Conservation (phyloP, 345 rosid species). For the Nephelium lappaceum region DNA sequence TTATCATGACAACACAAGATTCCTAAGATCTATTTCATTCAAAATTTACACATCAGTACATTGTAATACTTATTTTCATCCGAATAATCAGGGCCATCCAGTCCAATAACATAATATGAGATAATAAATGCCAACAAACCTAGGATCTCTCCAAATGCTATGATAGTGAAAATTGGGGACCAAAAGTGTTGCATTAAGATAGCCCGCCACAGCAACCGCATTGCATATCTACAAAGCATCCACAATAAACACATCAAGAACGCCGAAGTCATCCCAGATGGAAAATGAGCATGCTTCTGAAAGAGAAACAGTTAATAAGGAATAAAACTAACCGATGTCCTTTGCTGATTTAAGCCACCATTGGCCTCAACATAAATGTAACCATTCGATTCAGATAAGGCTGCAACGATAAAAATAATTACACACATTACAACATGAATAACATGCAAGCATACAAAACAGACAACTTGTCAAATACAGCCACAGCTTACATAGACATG, state of each 20-base stretch:
- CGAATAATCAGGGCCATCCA: background rate
- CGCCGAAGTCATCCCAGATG: conserved; percentile 28
- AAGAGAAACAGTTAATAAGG: conserved; percentile 16
- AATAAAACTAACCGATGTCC: conserved; percentile 88
- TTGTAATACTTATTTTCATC: background rate
- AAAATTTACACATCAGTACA: background rate
- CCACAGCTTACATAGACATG: background rate
- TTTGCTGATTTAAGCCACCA: conserved; percentile 98
- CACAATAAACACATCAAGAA: conserved; percentile 22
- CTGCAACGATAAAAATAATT: conserved; percentile 42
- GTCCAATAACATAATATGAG: background rate
- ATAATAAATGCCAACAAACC: conserved; percentile 48
- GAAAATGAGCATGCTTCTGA: conserved; percentile 19
- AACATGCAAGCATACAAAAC: background rate
- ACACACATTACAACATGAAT: background rate
- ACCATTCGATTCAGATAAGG: conserved; percentile 92
- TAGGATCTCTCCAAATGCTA: conserved; percentile 98
- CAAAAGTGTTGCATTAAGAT: conserved; percentile 93
- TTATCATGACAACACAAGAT: background rate
- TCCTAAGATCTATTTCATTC: background rate
- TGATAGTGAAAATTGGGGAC: conserved; percentile 96
- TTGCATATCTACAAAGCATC: conserved; percentile 85
- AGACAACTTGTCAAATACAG: background rate
- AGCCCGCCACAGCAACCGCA: conserved; percentile 99
- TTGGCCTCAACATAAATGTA: conserved; percentile 95